These are phyloP conservation scores for Kwoniella pini DNA, from an alignment of 768 basidiomycete species.

Conservation along the genomic window DNA sequence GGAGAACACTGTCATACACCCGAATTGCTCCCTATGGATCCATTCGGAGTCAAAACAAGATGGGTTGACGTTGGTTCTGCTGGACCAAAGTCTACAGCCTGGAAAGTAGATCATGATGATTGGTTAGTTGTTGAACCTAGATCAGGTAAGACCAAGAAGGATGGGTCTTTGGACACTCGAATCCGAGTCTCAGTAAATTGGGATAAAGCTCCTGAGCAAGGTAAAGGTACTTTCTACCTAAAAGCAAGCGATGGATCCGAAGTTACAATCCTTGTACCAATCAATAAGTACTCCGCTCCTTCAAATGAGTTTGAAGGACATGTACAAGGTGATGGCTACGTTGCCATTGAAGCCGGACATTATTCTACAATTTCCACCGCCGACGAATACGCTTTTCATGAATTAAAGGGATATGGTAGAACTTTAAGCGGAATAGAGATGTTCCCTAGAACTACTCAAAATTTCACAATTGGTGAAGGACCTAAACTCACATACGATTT, in stretches of 20 bases:
- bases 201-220: slow-evolving; percentile 54
- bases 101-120: slow-evolving; percentile 59
- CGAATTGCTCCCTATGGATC: slow-evolving; percentile 60
- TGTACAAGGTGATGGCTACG: slow-evolving; percentile 65
- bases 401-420: slow-evolving; percentile 64
- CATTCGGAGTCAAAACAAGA: slow-evolving; percentile 61
- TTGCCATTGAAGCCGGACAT: slow-evolving; percentile 70
- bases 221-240: slow-evolving; percentile 12
- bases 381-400: slow-evolving; percentile 62
- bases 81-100: slow-evolving; percentile 64
- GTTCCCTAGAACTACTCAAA: slow-evolving; percentile 61
- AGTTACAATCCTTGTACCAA: slow-evolving; percentile 35
- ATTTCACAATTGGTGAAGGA: slow-evolving; percentile 65
- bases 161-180: slow-evolving; percentile 59
- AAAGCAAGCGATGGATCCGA: slow-evolving; percentile 34
- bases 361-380: slow-evolving; percentile 60
- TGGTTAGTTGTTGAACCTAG: slow-evolving; percentile 62
- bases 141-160: slow-evolving; percentile 59
- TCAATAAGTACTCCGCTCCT: slow-evolving; percentile 20
- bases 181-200: slow-evolving; percentile 66
- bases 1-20: slow-evolving; percentile 51
- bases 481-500: slow-evolving; percentile 64
- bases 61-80: slow-evolving; percentile 68
- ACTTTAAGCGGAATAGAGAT: slow-evolving; percentile 67
- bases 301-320: slow-evolving; percentile 57